phyloP scores from a whole-genome alignment of 1,139 yeast species.

The Saccharomyces hybrid region DNA sequence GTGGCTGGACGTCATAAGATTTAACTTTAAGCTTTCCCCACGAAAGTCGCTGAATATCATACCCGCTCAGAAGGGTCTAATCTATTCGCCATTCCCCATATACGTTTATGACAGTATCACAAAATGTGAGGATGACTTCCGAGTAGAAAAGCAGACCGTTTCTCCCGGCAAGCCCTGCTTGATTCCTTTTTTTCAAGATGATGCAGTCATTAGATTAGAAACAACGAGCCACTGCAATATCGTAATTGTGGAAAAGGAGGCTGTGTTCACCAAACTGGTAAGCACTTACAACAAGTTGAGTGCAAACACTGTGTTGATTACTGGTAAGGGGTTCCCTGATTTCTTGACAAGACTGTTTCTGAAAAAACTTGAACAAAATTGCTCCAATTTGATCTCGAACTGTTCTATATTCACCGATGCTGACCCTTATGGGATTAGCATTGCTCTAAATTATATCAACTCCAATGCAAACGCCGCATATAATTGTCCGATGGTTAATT shows the following conservation, averaged over 20 bases:
- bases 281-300: constrained; percentile 3
- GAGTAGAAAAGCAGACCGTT: not conserved
- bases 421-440: constrained; percentile 34
- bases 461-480: constrained; percentile 5
- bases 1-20: constrained; percentile 20
- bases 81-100: constrained; percentile 16
- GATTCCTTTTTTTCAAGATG: constrained; percentile 14
- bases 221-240: constrained; percentile 8
- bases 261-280: constrained; percentile 23
- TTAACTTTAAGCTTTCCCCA: constrained; percentile 14
- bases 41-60: constrained; percentile 21
- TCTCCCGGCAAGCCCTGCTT: not conserved
- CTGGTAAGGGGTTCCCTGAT: constrained; percentile 36
- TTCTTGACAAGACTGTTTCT: constrained; percentile 25
- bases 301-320: constrained; percentile 21
- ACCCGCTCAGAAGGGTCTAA: constrained; percentile 33
- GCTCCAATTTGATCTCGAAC: constrained; percentile 1
- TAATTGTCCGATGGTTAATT: constrained; percentile 11
- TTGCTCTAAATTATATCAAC: constrained; percentile 26
- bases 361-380: constrained; percentile 11
- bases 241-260: constrained; percentile 30
- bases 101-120: constrained; percentile 7
- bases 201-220: constrained; percentile 4
- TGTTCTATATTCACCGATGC: constrained; percentile 29
- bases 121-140: constrained; percentile 6